These are phyloP conservation scores for Spizellomyces sp. DNA, from an alignment of 192 early-diverging fungal species.

Conservation along the genomic window DNA sequence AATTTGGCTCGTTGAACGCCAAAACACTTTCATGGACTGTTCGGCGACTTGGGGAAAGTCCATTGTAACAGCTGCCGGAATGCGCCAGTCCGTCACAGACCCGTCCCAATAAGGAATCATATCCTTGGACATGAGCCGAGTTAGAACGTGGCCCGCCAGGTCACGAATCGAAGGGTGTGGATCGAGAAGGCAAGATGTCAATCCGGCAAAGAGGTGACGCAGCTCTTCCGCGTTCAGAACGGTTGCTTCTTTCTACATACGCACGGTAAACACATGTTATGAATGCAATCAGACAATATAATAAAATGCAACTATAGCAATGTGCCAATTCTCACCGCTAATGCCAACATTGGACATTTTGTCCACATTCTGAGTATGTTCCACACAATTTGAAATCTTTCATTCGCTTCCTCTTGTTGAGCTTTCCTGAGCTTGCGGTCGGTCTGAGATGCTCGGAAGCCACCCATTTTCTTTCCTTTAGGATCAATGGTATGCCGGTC, in stretches of 20 bases:
- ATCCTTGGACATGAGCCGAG: constrained; percentile 70
- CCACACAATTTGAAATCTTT: constrained; percentile 80
- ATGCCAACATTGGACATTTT: constrained; percentile 73
- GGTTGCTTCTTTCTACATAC: constrained; percentile 63
- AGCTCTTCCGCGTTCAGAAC: constrained; percentile 71
- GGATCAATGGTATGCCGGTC: constrained; percentile 19
- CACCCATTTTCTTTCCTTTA: constrained; percentile 23
- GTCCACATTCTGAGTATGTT: constrained; percentile 76
- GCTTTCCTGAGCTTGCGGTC: constrained; percentile 56
- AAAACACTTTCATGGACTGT: constrained; percentile 69
- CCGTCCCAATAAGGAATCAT: constrained; percentile 81
- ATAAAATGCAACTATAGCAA: neutral
- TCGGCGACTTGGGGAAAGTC: constrained; percentile 38
- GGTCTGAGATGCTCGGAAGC: constrained; percentile 27
- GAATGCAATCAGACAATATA: too few relatives aligned
- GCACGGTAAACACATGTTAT: neutral
- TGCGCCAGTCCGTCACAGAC: constrained; percentile 42
- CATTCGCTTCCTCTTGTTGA: constrained; percentile 54
- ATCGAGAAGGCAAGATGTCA: constrained; percentile 78
- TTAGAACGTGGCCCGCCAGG: constrained; percentile 71
- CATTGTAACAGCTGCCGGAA: constrained; percentile 2
- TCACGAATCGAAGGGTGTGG: constrained; percentile 68
- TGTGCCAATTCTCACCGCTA: constrained; percentile 58
- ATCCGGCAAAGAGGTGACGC: constrained; percentile 67
- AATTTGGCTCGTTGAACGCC: constrained; percentile 72